Base-by-base conservation (phyloP, 78 protist species). In the Creolimax fragrantissima region DNA sequence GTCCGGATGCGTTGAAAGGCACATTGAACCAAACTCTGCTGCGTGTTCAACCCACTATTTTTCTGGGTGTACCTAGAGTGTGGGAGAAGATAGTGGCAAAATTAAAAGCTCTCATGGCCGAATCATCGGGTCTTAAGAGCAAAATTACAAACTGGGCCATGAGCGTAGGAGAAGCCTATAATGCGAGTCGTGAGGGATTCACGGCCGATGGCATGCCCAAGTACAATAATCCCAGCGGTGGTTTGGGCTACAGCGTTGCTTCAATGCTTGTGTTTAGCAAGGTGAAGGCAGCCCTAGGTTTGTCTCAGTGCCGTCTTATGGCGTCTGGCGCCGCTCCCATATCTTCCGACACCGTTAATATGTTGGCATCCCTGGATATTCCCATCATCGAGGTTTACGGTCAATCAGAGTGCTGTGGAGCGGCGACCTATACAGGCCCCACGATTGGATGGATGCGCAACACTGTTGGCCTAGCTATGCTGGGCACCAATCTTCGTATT, bases 41-140 rank as follows among this genome's bases (percentile, higher is more conserved):
- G 37, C 96, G 93, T 41, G 94, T 93, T 41, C 93, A 88, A 35
- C 98, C 97, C 66, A 95, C 97, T 17, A 32, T 95, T 3, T 94
- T 95, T 94, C 58, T 97, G 84, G 94, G 97, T 24, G 97, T 96
- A 35, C 97, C 97, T 83, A 92, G 98, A 36, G 97, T 97, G 81
- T 96, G 97, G 97, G 98, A 97, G 93, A 96, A 96, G 90, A 93
- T 97, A 89, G 94, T 45, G 90, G 93, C 92, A 37, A 92, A 84
- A 39, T 84, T 96, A 45, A 66, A 45, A 35, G 37, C 88, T 4
- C 35, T 91, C 2, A 91, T 93, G 35, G 11, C n/a, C n/a, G 37
- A 43, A 81, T 41, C 39, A 24, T 42, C 85, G 3, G 96, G 94
- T 35, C 4, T 95, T 17, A 88, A 44, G 90, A 89, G 92, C 94